Evolutionary conservation across 768 basidiomycete species (phyloP).

Genomic region (Gymnopilus junonius): DNA sequence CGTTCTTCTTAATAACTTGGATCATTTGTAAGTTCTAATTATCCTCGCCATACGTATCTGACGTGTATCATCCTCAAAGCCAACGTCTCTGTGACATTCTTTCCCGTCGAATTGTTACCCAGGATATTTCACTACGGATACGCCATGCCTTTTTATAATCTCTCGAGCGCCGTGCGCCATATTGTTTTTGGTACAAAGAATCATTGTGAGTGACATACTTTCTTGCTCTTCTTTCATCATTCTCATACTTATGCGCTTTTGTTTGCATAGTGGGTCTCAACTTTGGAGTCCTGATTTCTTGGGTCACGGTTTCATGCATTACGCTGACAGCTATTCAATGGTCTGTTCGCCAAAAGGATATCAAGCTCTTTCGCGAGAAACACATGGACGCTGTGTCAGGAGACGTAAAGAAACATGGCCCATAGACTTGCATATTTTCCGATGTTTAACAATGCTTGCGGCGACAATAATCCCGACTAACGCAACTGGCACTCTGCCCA

Average conservation of each 20-base stretch:
- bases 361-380: background rate
- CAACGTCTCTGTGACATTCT: conserved; percentile 63
- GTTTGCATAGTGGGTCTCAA: conserved; percentile 56
- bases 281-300: conserved; percentile 62
- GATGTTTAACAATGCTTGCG: too few relatives aligned
- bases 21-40: conserved; percentile 68
- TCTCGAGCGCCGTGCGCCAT: conserved; percentile 62
- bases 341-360: conserved; percentile 30
- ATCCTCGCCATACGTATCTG: background rate
- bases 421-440: too few relatives aligned
- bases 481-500: too few relatives aligned
- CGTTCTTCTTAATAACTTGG: conserved; percentile 71
- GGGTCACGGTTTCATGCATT: conserved; percentile 58
- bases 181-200: conserved; percentile 71
- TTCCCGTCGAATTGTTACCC: conserved; percentile 64
- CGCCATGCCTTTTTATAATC: conserved; percentile 73
- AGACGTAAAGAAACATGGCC: background rate
- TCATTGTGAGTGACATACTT: conserved; percentile 47
- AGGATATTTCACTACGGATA: conserved; percentile 68
- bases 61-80: conserved; percentile 32
- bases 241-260: background rate
- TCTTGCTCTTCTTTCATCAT: background rate
- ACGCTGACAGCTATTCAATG: conserved; percentile 57
- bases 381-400: background rate
- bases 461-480: too few relatives aligned